Conservation (phyloP, 306 rosid genomes). For the Begonia loranthoides region DNA sequence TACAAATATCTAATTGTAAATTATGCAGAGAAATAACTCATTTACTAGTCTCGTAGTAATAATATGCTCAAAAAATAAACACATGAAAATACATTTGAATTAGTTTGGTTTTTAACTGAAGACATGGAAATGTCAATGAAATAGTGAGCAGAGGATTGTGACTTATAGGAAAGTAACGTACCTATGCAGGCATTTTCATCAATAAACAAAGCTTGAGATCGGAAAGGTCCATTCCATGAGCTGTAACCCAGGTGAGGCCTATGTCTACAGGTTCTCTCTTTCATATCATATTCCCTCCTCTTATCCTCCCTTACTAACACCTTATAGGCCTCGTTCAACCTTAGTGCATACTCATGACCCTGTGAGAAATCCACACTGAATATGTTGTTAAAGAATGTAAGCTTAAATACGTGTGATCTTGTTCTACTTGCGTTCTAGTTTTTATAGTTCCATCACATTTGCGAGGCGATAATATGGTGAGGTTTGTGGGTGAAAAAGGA, state of each 20-base stretch:
- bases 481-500: no score
- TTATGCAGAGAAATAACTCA: neutral
- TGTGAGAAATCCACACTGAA: constrained; percentile 1
- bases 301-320: constrained; percentile 49
- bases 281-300: constrained; percentile 46
- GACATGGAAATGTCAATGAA: neutral
- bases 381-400: no score
- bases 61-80: no score
- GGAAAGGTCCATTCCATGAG: constrained; percentile 57
- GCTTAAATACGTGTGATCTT: no score
- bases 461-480: no score
- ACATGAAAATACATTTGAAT: no score
- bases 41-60: no score
- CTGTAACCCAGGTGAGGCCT: constrained; percentile 29
- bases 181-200: constrained; percentile 83
- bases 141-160: neutral
- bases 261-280: constrained; percentile 20
- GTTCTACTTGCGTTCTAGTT: no score
- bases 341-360: constrained; percentile 56
- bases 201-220: constrained; percentile 66
- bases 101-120: neutral
- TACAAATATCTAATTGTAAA: constrained; percentile 9
- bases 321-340: constrained; percentile 57
- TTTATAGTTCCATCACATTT: no score
- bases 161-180: constrained; percentile 1